Evolutionary conservation across 768 basidiomycete genomes (phyloP).

Genomic region (Crucibulum laeve): DNA sequence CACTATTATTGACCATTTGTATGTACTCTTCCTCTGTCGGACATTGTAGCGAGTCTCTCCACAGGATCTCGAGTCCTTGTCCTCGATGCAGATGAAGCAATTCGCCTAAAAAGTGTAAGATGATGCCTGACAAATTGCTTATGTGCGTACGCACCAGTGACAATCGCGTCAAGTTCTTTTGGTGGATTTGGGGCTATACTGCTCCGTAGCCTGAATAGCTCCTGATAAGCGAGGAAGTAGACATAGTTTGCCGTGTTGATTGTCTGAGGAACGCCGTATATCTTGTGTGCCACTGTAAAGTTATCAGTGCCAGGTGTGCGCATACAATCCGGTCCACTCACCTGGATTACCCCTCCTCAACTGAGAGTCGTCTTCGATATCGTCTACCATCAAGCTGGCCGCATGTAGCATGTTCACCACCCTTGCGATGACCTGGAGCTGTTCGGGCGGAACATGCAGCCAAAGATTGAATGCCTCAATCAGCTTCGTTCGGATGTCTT

Average conservation of each 20-base stretch:
- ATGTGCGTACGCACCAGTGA: slow-evolving; percentile 52
- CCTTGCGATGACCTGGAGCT: slow-evolving; percentile 67
- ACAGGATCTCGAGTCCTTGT: slow-evolving; percentile 91
- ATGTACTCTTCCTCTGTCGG: slow-evolving; percentile 96
- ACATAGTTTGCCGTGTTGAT: slow-evolving; percentile 98
- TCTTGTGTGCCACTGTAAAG: slow-evolving; percentile 81
- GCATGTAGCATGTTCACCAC: slow-evolving; percentile 94
- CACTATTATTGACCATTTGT: slow-evolving; percentile 95
- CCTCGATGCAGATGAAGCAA: slow-evolving; percentile 88
- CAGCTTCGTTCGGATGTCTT: slow-evolving; percentile 84
- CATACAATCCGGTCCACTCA: slow-evolving; percentile 14
- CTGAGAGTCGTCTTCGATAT: slow-evolving; percentile 90
- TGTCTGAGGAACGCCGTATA: slow-evolving; percentile 94
- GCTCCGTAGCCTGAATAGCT: slow-evolving; percentile 60
- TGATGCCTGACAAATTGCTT: background rate
- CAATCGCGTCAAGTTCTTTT: slow-evolving; percentile 59
- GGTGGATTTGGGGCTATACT: slow-evolving; percentile 18
- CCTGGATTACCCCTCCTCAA: slow-evolving; percentile 84
- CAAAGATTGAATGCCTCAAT: slow-evolving; percentile 93
- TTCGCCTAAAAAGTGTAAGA: slow-evolving; percentile 38
- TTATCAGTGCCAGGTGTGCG: background rate
- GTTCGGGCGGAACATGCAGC: slow-evolving; percentile 75
- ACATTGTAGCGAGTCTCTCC: slow-evolving; percentile 88
- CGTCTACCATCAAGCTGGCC: slow-evolving; percentile 91
- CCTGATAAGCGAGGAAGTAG: slow-evolving; percentile 90